Evolutionary conservation across 1,139 yeast species (phyloP).

Genomic region (Saccharomyces hybrid): DNA sequence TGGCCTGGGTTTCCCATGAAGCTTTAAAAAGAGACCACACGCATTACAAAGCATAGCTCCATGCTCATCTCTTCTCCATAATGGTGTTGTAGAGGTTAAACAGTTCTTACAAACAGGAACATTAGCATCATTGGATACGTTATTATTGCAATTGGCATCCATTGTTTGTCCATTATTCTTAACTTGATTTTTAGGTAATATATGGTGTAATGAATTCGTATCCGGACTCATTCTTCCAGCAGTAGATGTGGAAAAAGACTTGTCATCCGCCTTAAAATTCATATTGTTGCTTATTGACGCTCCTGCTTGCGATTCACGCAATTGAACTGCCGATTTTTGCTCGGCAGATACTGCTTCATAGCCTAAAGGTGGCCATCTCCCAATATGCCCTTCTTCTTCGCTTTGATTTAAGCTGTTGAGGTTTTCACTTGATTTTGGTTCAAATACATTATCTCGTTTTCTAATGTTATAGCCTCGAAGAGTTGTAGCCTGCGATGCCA

Average conservation of each 20-base stretch:
- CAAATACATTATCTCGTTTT: neutral
- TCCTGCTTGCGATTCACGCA: neutral
- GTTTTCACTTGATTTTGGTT: neutral
- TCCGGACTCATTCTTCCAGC: neutral
- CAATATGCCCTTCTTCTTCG: neutral
- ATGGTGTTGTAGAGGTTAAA: constrained; percentile 84
- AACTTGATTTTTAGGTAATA: neutral
- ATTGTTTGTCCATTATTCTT: neutral
- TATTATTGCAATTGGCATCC: neutral
- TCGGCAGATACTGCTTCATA: neutral
- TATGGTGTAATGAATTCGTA: neutral
- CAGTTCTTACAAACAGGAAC: constrained; percentile 80
- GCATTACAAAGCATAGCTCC: constrained; percentile 95
- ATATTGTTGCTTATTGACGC: neutral
- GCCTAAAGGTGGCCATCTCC: neutral
- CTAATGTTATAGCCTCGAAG: neutral
- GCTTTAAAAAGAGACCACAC: constrained; percentile 82
- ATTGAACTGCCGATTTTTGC: neutral
- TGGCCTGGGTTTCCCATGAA: constrained; percentile 91
- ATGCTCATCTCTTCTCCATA: constrained; percentile 91
- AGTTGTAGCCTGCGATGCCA: neutral
- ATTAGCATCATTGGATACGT: neutral
- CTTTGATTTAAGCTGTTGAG: neutral
- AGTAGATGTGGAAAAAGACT: neutral
- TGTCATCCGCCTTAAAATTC: neutral